Base-by-base conservation (phyloP, 2,329 filamentous ascomycete genomes). In the Reticulascus tulasneorum region DNA sequence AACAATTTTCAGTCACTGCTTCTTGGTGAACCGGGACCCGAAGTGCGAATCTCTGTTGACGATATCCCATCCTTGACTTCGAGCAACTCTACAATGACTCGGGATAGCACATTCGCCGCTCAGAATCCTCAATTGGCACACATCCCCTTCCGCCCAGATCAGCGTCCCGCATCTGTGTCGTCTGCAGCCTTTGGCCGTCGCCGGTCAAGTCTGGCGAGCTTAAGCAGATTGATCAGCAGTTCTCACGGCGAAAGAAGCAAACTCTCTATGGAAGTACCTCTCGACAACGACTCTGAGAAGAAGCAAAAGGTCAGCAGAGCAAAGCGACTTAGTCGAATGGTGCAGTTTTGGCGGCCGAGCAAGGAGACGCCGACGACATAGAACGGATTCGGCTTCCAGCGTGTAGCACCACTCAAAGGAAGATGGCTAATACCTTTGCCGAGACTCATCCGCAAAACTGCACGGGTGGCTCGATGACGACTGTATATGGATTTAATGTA, bases 271-370 rank as follows among this genome's bases (percentile, higher is more conserved):
- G 83, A 86, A 53, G 76, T 83, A 29, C 67, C 71, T 6, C 52
- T 67, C 43, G 76, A 79, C 28, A 67, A 62, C 25, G 72, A 80
- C n/a, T 53, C 63, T 1, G 75, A 77, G 21, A 77, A 75, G 51
- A 75, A 72, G 66, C 48, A 56, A 7, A 79, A 78, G 55, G 52
- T 50, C 17, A 86, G 82, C 67, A 84, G 80, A 56, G 68, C 77
- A 23, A 85, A 80, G 55, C 75, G 84, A 20, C 62, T 89, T 23
- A 84, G 85, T 55, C 82, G 83, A 33, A 71, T 89, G 65, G 79
- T 88, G 71, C 79, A 83, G 49, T 90, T 90, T 58, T 90, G 84
- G 84, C 86, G 84, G 60, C 67, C 71, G 9, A 79, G 73, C 51
- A 71, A 73, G 43, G 55, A 63, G 23, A 47, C 41, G 4, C 41